Evolutionary conservation across 1,284 basidiomycete genomes (phyloP).

Genomic region (Cryptococcus jaspeensis): DNA sequence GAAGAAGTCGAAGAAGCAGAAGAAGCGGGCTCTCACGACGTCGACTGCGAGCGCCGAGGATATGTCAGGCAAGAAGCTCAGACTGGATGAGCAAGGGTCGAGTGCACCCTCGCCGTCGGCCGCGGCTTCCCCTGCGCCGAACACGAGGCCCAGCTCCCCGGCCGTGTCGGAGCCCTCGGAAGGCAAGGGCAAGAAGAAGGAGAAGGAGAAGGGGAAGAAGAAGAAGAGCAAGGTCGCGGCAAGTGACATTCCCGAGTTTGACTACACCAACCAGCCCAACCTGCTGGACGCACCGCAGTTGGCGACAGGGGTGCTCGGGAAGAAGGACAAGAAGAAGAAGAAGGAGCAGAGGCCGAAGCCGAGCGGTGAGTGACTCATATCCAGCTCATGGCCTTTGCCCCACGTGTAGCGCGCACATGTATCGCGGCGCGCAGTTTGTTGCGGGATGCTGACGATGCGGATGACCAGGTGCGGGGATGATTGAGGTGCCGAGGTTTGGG

Average conservation of each 20-base stretch:
- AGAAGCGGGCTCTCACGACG: slow-evolving; percentile 11
- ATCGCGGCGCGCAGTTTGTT: neutral
- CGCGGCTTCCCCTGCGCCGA: neutral
- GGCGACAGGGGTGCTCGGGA: slow-evolving; percentile 6
- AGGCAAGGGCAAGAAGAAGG: slow-evolving; percentile 2
- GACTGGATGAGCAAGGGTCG: slow-evolving; percentile 3
- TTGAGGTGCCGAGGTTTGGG: slow-evolving; percentile 47
- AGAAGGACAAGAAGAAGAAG: slow-evolving; percentile 29
- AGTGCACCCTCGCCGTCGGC: neutral
- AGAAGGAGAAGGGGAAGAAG: slow-evolving; percentile 24
- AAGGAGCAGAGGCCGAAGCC: slow-evolving; percentile 37
- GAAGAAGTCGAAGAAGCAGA: slow-evolving; percentile 32
- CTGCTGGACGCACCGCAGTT: slow-evolving; percentile 62
- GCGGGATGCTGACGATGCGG: neutral
- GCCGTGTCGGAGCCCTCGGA: neutral
- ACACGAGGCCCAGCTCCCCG: neutral
- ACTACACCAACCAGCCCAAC: slow-evolving; percentile 71
- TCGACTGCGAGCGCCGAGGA: neutral
- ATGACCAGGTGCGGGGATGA: slow-evolving; percentile 23
- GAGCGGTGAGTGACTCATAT: slow-evolving; percentile 6
- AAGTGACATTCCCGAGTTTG: slow-evolving; percentile 60
- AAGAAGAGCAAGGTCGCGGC: slow-evolving; percentile 26
- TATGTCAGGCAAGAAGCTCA: slow-evolving; percentile 10
- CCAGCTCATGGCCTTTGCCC: no score
- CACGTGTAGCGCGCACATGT: no score